Evolutionary conservation across 1,139 yeast species (phyloP).

Genomic region (Pneumocystis carinii): DNA sequence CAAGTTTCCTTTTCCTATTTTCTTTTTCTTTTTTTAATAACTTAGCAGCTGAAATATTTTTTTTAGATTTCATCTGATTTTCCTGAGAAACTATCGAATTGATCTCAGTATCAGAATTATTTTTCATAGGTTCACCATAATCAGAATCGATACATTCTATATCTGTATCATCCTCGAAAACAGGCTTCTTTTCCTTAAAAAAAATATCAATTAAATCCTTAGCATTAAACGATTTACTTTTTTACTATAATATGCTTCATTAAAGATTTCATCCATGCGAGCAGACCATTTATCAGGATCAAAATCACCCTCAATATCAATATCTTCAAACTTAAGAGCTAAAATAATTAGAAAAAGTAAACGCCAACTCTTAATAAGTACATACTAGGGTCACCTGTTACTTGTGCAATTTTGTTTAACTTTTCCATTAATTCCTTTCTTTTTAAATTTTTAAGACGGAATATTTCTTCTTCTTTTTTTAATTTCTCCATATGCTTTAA

Average conservation of each 20-base stretch:
- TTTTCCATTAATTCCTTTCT: constrained; percentile 66
- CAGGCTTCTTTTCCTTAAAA: constrained; percentile 34
- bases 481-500: constrained; percentile 37
- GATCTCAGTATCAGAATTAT: constrained; percentile 20
- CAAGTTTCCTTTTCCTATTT: constrained; percentile 50
- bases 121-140: constrained; percentile 16
- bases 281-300: constrained; percentile 86
- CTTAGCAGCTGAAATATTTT: constrained; percentile 13
- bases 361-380: not conserved
- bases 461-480: constrained; percentile 46
- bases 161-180: constrained; percentile 34
- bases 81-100: constrained; percentile 16
- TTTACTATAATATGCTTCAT: constrained; percentile 55
- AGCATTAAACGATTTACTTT: constrained; percentile 23
- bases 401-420: constrained; percentile 57
- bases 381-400: constrained; percentile 32
- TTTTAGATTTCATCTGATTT: constrained; percentile 18
- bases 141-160: constrained; percentile 20
- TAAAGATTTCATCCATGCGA: constrained; percentile 70
- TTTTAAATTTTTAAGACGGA: constrained; percentile 60
- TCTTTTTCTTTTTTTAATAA: constrained; percentile 37
- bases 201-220: not conserved
- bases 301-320: constrained; percentile 72
- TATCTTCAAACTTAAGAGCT: constrained; percentile 49
- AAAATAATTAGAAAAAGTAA: constrained; percentile 45